Conservation (phyloP, 2,329 filamentous ascomycete species). For the Fusarium virguliforme region DNA sequence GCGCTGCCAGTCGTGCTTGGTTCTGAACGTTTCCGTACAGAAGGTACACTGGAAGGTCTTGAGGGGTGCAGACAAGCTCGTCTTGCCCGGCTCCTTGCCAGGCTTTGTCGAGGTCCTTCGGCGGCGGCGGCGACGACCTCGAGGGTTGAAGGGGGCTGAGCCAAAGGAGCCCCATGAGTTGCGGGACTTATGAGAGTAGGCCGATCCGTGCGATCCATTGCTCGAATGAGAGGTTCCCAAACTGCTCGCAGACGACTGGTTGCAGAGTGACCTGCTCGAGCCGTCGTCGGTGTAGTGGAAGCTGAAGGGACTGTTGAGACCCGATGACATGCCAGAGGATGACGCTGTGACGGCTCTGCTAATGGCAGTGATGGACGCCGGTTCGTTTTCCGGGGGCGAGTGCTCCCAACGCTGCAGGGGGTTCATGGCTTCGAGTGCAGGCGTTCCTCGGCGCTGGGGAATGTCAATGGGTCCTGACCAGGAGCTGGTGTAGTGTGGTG, state of each 20-base stretch:
- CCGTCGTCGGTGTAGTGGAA: slow-evolving; percentile 74
- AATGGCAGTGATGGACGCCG: slow-evolving; percentile 72
- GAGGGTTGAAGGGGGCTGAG: slow-evolving; percentile 60
- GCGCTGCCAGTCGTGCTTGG: slow-evolving; percentile 79
- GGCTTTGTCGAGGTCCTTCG: slow-evolving; percentile 60
- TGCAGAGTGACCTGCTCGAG: slow-evolving; percentile 71
- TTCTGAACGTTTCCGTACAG: slow-evolving; percentile 78
- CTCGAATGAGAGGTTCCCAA: slow-evolving; percentile 74
- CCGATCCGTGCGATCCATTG: slow-evolving; percentile 71
- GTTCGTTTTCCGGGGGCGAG: slow-evolving; percentile 74
- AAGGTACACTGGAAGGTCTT: slow-evolving; percentile 79
- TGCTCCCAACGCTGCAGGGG: slow-evolving; percentile 73
- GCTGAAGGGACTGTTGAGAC: slow-evolving; percentile 71
- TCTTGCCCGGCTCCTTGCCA: slow-evolving; percentile 54
- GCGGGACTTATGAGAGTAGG: slow-evolving; percentile 72
- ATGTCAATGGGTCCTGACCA: slow-evolving; percentile 81
- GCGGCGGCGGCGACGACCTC: slow-evolving; percentile 67
- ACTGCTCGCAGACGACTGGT: slow-evolving; percentile 74
- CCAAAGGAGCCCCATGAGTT: slow-evolving; percentile 70
- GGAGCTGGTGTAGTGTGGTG: slow-evolving; percentile 75
- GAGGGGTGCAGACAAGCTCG: slow-evolving; percentile 60
- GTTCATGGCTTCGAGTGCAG: slow-evolving; percentile 69
- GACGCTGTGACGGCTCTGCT: slow-evolving; percentile 71
- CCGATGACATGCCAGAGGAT: slow-evolving; percentile 67
- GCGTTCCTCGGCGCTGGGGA: slow-evolving; percentile 72